A percentile compares a stretch with the other conserved stretches of the same genome.
phyloP scores from a whole-genome alignment of 305 asterid species.

The Fraxinus sp. region DNA sequence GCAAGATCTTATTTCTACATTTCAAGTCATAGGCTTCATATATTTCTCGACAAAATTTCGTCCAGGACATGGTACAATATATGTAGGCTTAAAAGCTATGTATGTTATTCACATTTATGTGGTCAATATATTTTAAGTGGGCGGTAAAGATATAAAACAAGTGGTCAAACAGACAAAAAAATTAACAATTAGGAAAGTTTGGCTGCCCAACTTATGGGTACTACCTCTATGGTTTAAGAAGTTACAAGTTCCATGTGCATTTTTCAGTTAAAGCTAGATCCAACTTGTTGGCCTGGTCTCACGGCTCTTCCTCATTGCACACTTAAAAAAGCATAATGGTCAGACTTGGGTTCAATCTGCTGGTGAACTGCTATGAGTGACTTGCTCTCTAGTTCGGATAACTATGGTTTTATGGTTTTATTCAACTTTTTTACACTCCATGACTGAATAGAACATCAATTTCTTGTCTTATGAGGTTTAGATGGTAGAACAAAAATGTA shows the following conservation, averaged over 20 bases:
- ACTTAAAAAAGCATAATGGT: not conserved
- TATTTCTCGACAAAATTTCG: not conserved
- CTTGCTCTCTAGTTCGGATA: not conserved
- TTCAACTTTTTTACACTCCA: not conserved
- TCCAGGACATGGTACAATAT: not conserved
- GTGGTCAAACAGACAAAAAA: not conserved
- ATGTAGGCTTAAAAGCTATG: constrained; percentile 9
- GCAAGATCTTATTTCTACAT: not conserved
- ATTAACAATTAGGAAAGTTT: not conserved
- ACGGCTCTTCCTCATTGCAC: not conserved
- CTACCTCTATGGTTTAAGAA: not conserved
- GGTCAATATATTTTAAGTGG: not conserved
- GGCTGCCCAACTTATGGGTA: not conserved
- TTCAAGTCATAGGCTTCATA: not conserved
- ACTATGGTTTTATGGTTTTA: not conserved
- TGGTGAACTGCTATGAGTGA: not conserved
- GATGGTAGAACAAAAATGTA: not conserved
- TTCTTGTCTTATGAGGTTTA: not conserved
- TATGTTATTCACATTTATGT: not conserved
- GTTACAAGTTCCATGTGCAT: not conserved
- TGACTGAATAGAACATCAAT: not conserved
- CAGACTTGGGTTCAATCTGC: not conserved
- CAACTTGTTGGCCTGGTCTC: not conserved
- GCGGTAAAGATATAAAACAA: not conserved
- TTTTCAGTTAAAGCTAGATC: not conserved